Conservation (phyloP, 129 eudicot species). For the Tanacetum coccineum region DNA sequence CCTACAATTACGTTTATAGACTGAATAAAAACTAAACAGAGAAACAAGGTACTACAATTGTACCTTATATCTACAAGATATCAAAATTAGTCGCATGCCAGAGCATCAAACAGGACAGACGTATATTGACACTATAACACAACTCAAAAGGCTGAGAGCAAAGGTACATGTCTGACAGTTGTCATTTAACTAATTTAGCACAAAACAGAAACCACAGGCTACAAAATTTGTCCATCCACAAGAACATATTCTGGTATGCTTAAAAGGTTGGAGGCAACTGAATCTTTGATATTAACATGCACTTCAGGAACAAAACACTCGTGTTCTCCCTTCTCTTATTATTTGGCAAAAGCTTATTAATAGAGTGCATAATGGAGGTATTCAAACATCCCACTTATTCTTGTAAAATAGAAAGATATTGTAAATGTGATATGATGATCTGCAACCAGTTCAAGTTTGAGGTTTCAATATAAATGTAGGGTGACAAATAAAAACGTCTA, state of each 20-base stretch:
- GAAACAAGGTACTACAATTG: background rate
- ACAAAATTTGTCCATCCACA: background rate
- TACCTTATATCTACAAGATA: background rate
- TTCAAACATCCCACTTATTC: background rate
- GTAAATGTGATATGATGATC: background rate
- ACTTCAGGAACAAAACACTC: too few relatives aligned
- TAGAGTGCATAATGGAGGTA: too few relatives aligned
- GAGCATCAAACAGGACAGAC: too few relatives aligned
- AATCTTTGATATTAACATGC: too few relatives aligned
- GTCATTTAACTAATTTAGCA: background rate
- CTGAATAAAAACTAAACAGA: background rate
- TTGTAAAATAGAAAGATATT: background rate
- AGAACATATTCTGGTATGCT: too few relatives aligned
- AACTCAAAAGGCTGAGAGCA: background rate
- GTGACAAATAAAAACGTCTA: background rate
- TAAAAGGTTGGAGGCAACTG: too few relatives aligned
- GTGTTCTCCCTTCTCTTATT: too few relatives aligned
- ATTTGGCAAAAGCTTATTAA: too few relatives aligned
- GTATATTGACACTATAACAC: background rate
- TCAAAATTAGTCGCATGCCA: background rate
- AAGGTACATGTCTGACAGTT: background rate
- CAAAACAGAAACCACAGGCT: too few relatives aligned
- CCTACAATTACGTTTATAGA: background rate
- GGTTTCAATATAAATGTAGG: background rate
- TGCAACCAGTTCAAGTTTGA: background rate